A percentile compares a stretch with the other conserved stretches of the same genome.
Evolutionary conservation across 176 grass and related monocot species (phyloP).

Genomic region (Aegilops sharonensis): DNA sequence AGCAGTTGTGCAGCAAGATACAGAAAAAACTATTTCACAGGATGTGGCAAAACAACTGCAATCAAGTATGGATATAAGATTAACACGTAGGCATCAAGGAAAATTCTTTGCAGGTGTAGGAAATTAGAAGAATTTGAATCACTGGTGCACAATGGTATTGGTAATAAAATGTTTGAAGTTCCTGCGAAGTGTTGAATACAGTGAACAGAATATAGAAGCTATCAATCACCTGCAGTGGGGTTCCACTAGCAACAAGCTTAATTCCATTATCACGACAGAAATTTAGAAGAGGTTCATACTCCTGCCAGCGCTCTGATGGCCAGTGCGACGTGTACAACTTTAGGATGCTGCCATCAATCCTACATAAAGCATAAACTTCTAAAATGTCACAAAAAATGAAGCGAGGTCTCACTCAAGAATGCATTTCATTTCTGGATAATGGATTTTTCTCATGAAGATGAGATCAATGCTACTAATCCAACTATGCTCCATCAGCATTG

Average conservation of each 20-base stretch:
- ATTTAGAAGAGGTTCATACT: constrained; percentile 95
- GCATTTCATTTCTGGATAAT: background rate
- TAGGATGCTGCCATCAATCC: constrained; percentile 78
- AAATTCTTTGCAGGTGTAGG: constrained; percentile 5
- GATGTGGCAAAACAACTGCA: background rate
- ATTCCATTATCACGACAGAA: constrained; percentile 73
- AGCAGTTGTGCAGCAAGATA: background rate
- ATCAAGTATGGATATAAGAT: background rate
- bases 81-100: background rate
- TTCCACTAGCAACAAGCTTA: constrained; percentile 85
- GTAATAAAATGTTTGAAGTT: background rate
- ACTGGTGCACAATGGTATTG: background rate
- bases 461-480: no score
- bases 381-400: background rate
- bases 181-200: background rate
- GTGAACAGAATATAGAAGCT: constrained; percentile 11
- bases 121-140: constrained; percentile 19
- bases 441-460: background rate
- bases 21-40: constrained; percentile 4
- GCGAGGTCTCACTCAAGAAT: background rate
- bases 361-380: constrained; percentile 42
- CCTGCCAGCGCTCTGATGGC: constrained; percentile 77
- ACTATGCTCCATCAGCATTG: background rate
- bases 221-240: constrained; percentile 79
- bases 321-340: constrained; percentile 79